Percentiles rank a stretch among this genome's conserved stretches.
Conservation (phyloP, 148 eudicot genomes). For the Vaccinium vitisidaea region DNA sequence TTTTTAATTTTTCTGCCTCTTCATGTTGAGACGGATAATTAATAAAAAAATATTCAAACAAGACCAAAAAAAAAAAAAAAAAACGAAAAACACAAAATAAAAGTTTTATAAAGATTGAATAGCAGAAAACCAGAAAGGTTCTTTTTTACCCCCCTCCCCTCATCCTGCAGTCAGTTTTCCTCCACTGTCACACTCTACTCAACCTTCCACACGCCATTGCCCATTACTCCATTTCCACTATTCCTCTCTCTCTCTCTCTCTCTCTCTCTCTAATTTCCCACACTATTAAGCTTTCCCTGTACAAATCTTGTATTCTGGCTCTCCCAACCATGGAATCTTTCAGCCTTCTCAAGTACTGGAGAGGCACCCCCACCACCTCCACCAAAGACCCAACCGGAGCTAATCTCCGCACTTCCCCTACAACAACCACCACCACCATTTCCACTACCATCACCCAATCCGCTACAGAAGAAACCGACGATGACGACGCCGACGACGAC, state of each 20-base stretch:
- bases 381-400: not conserved
- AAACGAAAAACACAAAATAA: too few relatives aligned
- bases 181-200: not conserved
- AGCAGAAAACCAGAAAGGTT: too few relatives aligned
- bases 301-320: constrained; percentile 56
- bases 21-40: too few relatives aligned
- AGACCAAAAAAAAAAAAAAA: too few relatives aligned
- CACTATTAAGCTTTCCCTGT: not conserved
- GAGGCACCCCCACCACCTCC: constrained; percentile 8
- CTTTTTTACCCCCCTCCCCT: not conserved
- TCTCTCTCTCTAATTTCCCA: not conserved
- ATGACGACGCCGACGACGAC: constrained; percentile 20
- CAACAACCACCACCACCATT: constrained; percentile 22
- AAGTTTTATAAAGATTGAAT: too few relatives aligned
- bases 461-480: constrained; percentile 16
- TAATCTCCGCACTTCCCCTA: not conserved
- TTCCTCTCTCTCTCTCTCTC: not conserved
- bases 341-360: constrained; percentile 83
- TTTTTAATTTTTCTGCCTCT: accelerated
- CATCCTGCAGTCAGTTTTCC: not conserved
- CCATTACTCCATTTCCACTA: not conserved
- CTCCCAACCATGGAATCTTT: constrained; percentile 92
- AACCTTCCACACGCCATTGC: not conserved
- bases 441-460: constrained; percentile 26
- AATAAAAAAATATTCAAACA: too few relatives aligned